Evolutionary conservation across 208 protist species (phyloP).

Genomic region (Wallacemonas sp.): DNA sequence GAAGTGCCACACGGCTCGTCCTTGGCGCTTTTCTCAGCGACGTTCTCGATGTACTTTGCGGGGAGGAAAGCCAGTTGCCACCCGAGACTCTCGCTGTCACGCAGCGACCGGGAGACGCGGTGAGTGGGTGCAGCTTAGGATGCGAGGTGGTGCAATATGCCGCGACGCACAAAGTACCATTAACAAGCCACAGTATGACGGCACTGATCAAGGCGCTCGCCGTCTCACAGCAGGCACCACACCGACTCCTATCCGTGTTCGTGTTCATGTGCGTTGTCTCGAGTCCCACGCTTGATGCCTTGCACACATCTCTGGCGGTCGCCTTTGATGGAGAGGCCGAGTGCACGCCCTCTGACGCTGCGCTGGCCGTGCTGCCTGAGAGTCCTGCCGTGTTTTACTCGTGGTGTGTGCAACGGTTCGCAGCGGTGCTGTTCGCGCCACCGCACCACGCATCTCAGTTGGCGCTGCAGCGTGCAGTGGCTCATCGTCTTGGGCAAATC

Average conservation of each 20-base stretch:
- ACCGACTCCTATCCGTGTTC: constrained; percentile 26
- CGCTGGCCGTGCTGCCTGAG: constrained; percentile 5
- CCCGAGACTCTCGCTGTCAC: no score
- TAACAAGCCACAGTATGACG: constrained; percentile 8
- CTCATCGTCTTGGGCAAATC: background rate
- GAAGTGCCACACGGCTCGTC: constrained; percentile 21
- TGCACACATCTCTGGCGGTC: constrained; percentile 7
- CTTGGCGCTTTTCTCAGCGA: constrained; percentile 81
- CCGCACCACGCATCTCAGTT: background rate
- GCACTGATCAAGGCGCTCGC: background rate
- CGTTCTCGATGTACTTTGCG: constrained; percentile 54
- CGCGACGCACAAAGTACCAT: constrained; percentile 34
- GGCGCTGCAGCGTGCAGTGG: background rate
- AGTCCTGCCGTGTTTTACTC: constrained; percentile 26
- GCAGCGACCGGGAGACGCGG: background rate
- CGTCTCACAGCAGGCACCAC: background rate
- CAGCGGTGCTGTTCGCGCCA: background rate
- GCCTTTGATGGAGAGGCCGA: constrained; percentile 1
- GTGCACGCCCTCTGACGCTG: constrained; percentile 13
- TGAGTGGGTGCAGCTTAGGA: background rate
- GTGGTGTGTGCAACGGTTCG: constrained; percentile 46
- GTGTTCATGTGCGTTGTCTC: constrained; percentile 70
- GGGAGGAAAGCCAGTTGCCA: no score
- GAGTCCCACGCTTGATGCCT: constrained; percentile 43
- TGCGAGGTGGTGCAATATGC: constrained; percentile 74